phyloP scores from a whole-genome alignment of 768 basidiomycete genomes.

The Phallus indusiatus region DNA sequence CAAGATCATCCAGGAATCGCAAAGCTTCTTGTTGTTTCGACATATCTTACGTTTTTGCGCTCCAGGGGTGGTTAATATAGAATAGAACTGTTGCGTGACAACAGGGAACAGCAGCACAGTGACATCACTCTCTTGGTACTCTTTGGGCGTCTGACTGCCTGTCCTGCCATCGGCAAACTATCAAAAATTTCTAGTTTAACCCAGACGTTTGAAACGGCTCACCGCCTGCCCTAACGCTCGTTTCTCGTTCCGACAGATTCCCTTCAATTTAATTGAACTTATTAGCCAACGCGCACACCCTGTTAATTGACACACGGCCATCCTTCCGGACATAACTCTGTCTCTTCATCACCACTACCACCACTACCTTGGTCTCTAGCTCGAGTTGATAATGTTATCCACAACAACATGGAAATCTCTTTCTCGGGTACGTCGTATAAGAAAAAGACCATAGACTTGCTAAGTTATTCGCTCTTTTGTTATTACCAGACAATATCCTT shows the following conservation, averaged over 20 bases:
- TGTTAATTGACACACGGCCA: not conserved
- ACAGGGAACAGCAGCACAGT: not conserved
- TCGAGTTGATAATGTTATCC: slow-evolving; percentile 51
- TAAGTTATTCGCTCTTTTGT: slow-evolving; percentile 9
- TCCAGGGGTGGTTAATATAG: slow-evolving; percentile 26
- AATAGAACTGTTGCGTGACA: not conserved
- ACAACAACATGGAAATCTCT: slow-evolving; percentile 58
- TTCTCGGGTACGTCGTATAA: slow-evolving; percentile 43
- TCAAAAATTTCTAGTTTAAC: not conserved
- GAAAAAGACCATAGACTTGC: not conserved
- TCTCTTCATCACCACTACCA: not conserved
- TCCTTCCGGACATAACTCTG: not conserved
- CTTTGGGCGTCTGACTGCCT: not conserved
- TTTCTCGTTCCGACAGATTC: no score
- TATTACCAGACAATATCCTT: slow-evolving; percentile 54
- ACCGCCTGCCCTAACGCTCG: not conserved
- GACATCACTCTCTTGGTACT: not conserved
- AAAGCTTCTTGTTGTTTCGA: slow-evolving; percentile 84
- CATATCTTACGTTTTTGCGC: no score
- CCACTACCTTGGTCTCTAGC: no score
- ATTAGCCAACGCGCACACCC: no score
- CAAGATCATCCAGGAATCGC: slow-evolving; percentile 89
- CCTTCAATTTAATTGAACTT: no score
- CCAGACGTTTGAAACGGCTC: not conserved
- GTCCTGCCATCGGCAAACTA: not conserved